Base-by-base conservation (phyloP, 2,329 filamentous ascomycete species). In the Xylaria sp. region DNA sequence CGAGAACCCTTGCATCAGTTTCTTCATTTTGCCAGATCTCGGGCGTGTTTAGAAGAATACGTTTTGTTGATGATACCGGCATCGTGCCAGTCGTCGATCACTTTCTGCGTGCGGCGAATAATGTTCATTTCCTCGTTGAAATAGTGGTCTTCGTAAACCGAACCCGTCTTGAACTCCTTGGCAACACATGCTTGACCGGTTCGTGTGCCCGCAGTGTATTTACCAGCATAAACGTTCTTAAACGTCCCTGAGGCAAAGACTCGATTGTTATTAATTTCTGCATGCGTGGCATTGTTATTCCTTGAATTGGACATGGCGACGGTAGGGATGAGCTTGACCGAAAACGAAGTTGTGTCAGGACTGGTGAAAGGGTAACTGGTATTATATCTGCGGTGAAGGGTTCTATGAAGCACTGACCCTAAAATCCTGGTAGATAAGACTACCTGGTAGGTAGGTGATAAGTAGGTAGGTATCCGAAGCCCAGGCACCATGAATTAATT, bases 131-230 rank as follows among this genome's bases (percentile, higher is more conserved):
- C 81, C 30, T 79, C 76, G 0, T 65, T 65, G 66, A 81, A 82
- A 66, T 76, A 81, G 39, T 79, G 74, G 0, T 60, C 60, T 41
- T 76, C 74, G 59, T 78, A 81, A 57, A 78, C 77, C 0, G 71
- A 71, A 10, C 78, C 79, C 0, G 74, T 75, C 71, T 81, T 82
- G 74, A 81, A 82, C 77, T 79, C 80, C 64, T 82, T 82, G 52
- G 32, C 2, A 15, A 81, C 80, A 50, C 78, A 80, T 13, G 67
- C 48, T 64, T 82, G 73, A 39, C 78, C 80, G 0, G 8, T n/a
- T 13, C 80, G 75, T 13, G 45, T 9, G 15, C 79, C 80, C 2
- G 18, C 39, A 2, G 25, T 74, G 65, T 82, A 82, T 6, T 1
- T 68, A 1, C 78, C 78, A 36, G 70, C 72, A 25, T 73, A 73